phyloP scores from a whole-genome alignment of 202 grass and related monocot species.

The Setaria viridis region DNA sequence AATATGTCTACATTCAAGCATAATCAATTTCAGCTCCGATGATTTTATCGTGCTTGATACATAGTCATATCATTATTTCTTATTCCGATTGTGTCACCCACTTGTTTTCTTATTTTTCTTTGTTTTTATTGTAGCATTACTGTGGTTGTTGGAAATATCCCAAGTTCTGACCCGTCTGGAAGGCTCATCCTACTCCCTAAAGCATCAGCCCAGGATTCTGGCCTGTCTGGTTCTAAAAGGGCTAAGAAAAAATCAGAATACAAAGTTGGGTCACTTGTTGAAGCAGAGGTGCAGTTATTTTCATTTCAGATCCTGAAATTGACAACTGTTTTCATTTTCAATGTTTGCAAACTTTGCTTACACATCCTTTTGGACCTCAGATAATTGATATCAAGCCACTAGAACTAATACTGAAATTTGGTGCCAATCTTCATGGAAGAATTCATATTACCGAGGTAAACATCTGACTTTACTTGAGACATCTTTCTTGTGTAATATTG shows the following conservation, averaged over 20 bases:
- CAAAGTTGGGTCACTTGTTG: slow-evolving; percentile 82
- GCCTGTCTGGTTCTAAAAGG: slow-evolving; percentile 63
- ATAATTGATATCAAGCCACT: slow-evolving; percentile 89
- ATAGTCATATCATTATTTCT: background rate
- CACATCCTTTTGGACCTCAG: slow-evolving; percentile 48
- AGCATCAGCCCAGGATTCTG: slow-evolving; percentile 50
- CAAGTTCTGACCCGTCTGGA: slow-evolving; percentile 64
- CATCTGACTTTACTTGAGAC: slow-evolving; percentile 30
- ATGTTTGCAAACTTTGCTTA: slow-evolving; percentile 31
- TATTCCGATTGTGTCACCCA: background rate
- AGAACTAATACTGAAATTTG: slow-evolving; percentile 78
- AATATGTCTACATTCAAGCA: background rate
- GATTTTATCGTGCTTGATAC: background rate
- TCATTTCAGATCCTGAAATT: slow-evolving; percentile 7
- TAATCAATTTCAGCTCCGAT: too few relatives aligned
- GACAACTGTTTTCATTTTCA: slow-evolving; percentile 12
- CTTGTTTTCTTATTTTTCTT: slow-evolving; percentile 27
- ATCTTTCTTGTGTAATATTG: slow-evolving; percentile 35
- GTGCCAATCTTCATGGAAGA: slow-evolving; percentile 71
- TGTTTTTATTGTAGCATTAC: slow-evolving; percentile 59
- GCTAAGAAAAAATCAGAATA: slow-evolving; percentile 68
- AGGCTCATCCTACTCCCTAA: slow-evolving; percentile 85
- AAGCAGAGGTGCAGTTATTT: slow-evolving; percentile 72
- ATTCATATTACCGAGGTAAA: slow-evolving; percentile 93
- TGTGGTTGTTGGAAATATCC: slow-evolving; percentile 70